Evolutionary conservation across 345 rosid species (phyloP), one percentile per base, ranked within the genome.

Genomic region (Carallia brachiata): DNA sequence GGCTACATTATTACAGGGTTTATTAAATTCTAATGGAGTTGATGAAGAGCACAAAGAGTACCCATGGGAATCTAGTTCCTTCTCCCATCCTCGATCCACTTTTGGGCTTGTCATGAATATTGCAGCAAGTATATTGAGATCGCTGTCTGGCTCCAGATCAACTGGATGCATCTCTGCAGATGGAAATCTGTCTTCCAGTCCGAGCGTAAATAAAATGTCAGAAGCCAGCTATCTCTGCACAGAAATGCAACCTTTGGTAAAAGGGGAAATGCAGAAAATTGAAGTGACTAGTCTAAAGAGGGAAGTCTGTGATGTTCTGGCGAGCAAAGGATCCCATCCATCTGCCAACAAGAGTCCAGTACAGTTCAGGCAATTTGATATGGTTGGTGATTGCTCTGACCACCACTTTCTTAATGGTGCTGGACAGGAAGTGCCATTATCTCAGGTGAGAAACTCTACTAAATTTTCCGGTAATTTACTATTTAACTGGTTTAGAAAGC

Each of bases 331-430:
- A 71, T 31, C 74, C 52, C 73, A 57, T 40, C 61, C 52, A 27
- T 72, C 74, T 16, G 58, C 59, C 40, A 47, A 68, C 65, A 66
- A 65, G 63, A 77, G 62, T 37, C 23, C 57, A 28, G 78, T 74
- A 72, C 63, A 48, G 13, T 87, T 84, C 73, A 77, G 64, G 78
- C 91, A 76, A 81, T 95, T 95, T 71, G 97, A 95, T 81, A 85
- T 91, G 85, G 87, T 84, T 32, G 62, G 19, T 31, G 88, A 89
- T 70, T 87, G 92, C 80, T 85, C 90, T 0, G 99, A 89, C 71
- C 97, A 95, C 82, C 86, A 86, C 81, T 95, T 91, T 80, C 77
- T 86, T 44, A 70, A 69, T 44, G 72, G 75, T 52, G 81, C 77
- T 36, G 79, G 73, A 44, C 85, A 81, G 73, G 90, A 72, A 61